Percentiles rank a stretch among this genome's conserved stretches.
Evolutionary conservation across 2,329 filamentous ascomycete species (phyloP).

Genomic region (Fusarium goolgardi): DNA sequence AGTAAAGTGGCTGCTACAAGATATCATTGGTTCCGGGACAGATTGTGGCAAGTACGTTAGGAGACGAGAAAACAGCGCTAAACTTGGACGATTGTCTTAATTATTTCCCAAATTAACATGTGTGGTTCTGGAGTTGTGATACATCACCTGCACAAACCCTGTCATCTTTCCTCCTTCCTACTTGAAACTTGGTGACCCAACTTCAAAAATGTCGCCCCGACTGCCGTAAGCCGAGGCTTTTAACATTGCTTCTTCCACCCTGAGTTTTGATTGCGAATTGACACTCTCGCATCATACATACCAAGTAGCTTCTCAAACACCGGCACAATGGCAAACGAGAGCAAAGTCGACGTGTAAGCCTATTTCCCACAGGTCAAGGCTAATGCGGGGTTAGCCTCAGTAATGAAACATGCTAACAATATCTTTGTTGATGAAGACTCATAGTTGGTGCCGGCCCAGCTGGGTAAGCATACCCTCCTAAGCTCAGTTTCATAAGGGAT

Average conservation of each 20-base stretch:
- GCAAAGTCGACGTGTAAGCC: slow-evolving; percentile 1
- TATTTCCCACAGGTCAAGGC: too few species aligned
- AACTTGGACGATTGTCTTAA: background rate
- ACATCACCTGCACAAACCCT: background rate
- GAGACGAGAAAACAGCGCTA: background rate
- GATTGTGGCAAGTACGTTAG: background rate
- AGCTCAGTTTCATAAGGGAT: too few species aligned
- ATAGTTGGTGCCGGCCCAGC: slow-evolving; percentile 1
- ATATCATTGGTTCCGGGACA: background rate
- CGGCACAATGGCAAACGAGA: background rate
- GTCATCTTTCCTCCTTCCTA: background rate
- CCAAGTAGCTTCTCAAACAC: background rate
- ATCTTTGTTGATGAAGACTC: background rate
- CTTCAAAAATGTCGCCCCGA: background rate
- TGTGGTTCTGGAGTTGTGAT: background rate
- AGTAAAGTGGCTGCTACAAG: background rate
- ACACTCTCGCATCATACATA: background rate
- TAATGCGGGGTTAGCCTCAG: background rate
- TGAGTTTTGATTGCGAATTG: background rate
- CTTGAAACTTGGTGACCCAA: background rate
- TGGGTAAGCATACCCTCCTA: background rate
- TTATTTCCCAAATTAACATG: background rate
- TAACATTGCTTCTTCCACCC: background rate
- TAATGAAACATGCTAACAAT: background rate
- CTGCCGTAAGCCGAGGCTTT: background rate